phyloP scores from a whole-genome alignment of 2,329 filamentous ascomycete species.

The Neodidymelliopsis sp. region DNA sequence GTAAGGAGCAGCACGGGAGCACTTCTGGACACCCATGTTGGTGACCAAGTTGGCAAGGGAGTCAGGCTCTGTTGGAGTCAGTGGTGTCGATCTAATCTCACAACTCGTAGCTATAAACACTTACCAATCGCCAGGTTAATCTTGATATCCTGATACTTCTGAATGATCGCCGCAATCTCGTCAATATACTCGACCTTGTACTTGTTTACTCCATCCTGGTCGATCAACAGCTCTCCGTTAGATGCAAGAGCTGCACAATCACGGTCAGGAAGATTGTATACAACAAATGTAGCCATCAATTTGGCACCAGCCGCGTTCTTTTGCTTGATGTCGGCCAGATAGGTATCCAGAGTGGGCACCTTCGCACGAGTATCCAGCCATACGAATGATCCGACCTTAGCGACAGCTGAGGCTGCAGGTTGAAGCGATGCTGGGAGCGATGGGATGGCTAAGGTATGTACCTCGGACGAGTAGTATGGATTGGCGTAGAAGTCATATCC shows the following conservation, averaged over 20 bases:
- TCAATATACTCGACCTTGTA: slow-evolving; percentile 62
- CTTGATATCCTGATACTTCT: slow-evolving; percentile 60
- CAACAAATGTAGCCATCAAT: slow-evolving; percentile 62
- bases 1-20: slow-evolving; percentile 60
- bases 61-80: slow-evolving; percentile 58
- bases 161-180: slow-evolving; percentile 61
- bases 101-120: not conserved
- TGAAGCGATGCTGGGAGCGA: slow-evolving; percentile 64
- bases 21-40: slow-evolving; percentile 63
- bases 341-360: slow-evolving; percentile 58
- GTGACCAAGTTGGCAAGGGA: slow-evolving; percentile 69
- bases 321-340: slow-evolving; percentile 56
- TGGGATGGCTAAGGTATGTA: slow-evolving; percentile 66
- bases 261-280: slow-evolving; percentile 70
- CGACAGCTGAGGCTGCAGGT: slow-evolving; percentile 58
- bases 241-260: slow-evolving; percentile 70
- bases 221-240: slow-evolving; percentile 67
- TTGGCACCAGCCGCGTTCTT: slow-evolving; percentile 59
- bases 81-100: not conserved
- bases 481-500: slow-evolving; percentile 61
- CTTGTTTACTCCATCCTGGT: slow-evolving; percentile 58
- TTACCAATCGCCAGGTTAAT: slow-evolving; percentile 60
- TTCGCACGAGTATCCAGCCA: slow-evolving; percentile 63
- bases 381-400: slow-evolving; percentile 60
- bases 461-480: slow-evolving; percentile 62